Base-by-base conservation (phyloP, 139 green algal species). In the Helicosporidium sp. region DNA sequence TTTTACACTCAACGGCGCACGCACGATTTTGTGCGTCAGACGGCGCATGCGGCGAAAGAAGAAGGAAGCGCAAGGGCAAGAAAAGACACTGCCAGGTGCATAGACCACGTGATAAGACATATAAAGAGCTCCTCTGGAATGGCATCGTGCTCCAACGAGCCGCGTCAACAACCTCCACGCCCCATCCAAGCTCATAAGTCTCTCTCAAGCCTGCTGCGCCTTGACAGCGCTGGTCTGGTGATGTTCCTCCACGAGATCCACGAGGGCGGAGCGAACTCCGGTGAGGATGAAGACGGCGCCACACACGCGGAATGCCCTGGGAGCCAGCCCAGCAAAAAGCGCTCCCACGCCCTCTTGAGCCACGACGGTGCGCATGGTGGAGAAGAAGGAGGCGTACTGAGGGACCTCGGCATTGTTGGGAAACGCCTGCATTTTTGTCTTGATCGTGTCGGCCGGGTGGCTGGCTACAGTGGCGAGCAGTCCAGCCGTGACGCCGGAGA, bases 371-470 rank as follows among this genome's bases (percentile, higher is more conserved):
- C 29, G 35, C 5, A 22, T 16, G 8, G 55, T 69, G 36, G 51
- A 60, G 19, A 35, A 3, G 17, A 57, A 6, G 7, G 16, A 57
- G 29, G 28, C 45, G 16, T 65, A 66, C 33, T 69, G 34, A 2
- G 55, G 62, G 25, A 49, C 8, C 1, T 41, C 16, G 5, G 25
- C 40, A 4, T 19, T 31, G 41, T 67, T 46, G 4, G 57, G 48
- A 48, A 63, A 62, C n/a, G 60, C 55, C 76, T 87, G 80, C 76
- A 88, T 84, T 13, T 73, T 61, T 4, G 81, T 92, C 62, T 92
- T 92, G 40, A 80, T 72, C 0, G 83, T 93, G 66, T 93, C 83
- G 50, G 80, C 74, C 3, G 83, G 83, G 37, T 93, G 83, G 3
- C 77, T 85, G 20, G 58, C 52, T 1, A 70, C 48, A 0, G 80